Base-by-base conservation (phyloP, 306 rosid species). In the Echinosophora koreensis region DNA sequence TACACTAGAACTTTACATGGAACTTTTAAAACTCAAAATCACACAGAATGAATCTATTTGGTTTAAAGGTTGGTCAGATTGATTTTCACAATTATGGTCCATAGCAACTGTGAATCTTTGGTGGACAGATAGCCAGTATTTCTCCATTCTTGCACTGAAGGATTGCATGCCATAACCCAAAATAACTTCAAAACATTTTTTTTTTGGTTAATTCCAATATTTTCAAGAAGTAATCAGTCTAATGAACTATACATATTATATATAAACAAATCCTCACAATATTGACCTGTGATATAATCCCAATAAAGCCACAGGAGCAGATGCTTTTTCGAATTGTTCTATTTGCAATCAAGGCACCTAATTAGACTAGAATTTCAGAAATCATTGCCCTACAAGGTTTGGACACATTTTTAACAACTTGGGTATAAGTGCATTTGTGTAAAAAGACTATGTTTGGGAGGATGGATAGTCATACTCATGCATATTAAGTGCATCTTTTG, bases 281-380 rank as follows among this genome's bases (percentile, higher is more conserved):
- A 73, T 28, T 32, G 71, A 15, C 27, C 3, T 22, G 10, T 56
- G 47, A 75, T 57, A 76, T 28, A 61, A 69, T 49, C 18, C 30
- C 69, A 42, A 27, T 42, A 71, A 54, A 6, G 39, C 9, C 32
- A 71, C 13, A 5, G 8, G 39, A 79, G 60, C 42, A 54, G 4
- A 59, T 60, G 30, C 70, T 18, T 7, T 35, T 37, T 44, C 66
- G 34, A 8, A 5, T 49, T 58, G 35, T 27, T 41, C 66, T 15
- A 58, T 67, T 54, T 28, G 18, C 63, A 38, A 77, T 13, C 38
- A 65, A 56, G 32, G n/a, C 15, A 79, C 6, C 5, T 66, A 50
- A 34, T 44, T 67, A 83, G 15, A 60, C 35, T 42, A 68, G 39
- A 52, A 69, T 38, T 39, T 49, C 46, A 56, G 5, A 73, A 64